Evolutionary conservation across 257 asterid genomes (phyloP), one percentile per base, ranked within the genome.

Genomic region (Anisodus acutangulus): DNA sequence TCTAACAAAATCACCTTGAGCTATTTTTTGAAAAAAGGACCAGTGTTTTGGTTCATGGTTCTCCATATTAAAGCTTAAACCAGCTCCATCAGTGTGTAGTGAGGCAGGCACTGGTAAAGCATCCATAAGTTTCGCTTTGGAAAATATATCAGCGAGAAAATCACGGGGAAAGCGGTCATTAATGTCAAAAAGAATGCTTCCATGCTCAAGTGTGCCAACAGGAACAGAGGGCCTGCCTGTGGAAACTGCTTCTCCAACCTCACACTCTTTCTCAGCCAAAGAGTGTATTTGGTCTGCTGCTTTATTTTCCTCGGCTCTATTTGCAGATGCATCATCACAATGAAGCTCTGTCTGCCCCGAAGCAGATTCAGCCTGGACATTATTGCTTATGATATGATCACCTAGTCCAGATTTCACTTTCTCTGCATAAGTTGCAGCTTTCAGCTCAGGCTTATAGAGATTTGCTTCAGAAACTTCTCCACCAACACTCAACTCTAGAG

Each of bases 161-260:
- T 94, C 98, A 83, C 87, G 93, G 67, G 97, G 99, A 86, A 94
- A 94, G 62, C 92, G 95, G 83, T 95, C 99, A 87, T 91, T 91
- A 51, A 91, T 90, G 87, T 95, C 95, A 81, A 95, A 91, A 64
- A 91, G 88, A 83, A 94, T 95, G 91, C 92, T 92, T 60, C 91
- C 93, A n/a, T 84, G 93, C 90, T 88, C 93, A 72, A 19, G 39
- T 10, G 80, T 19, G 17, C 80, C 80, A 45, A 19, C 19, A 19
- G 90, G 87, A 51, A 84, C 16, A 67, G 85, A 82, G 39, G 88
- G 85, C 81, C 81, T 87, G 83, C 85, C 91, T 87, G 88, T 90
- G 41, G 90, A 79, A 84, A 84, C 84, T 83, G 87, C 74, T 69
- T 49, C 54, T 72, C 87, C 87, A 57, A 58, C 78, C 80, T 90